Evolutionary conservation across 1,139 yeast genomes (phyloP).

Genomic region (Zygoascus sp.): DNA sequence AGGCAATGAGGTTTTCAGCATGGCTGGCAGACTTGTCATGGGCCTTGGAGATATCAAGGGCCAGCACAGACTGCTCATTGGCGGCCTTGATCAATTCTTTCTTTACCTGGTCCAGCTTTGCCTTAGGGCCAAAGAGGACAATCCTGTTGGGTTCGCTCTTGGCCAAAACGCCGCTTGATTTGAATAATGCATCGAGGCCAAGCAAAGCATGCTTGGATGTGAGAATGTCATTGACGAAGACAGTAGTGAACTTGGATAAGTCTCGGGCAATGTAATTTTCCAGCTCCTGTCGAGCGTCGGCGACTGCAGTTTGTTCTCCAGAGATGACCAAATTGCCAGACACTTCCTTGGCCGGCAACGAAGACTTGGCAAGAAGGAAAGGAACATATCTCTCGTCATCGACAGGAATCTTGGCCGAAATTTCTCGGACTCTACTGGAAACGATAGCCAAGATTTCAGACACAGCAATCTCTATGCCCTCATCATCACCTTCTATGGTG

Average conservation of each 20-base stretch:
- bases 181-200: slow-evolving; percentile 42
- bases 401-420: slow-evolving; percentile 31
- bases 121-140: slow-evolving; percentile 64
- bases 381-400: slow-evolving; percentile 39
- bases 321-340: slow-evolving; percentile 41
- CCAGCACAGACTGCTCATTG: slow-evolving; percentile 54
- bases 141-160: slow-evolving; percentile 30
- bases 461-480: slow-evolving; percentile 75
- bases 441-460: slow-evolving; percentile 68
- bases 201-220: slow-evolving; percentile 48
- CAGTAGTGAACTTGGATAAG: slow-evolving; percentile 35
- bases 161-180: slow-evolving; percentile 59
- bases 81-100: slow-evolving; percentile 50
- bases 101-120: slow-evolving; percentile 57
- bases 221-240: slow-evolving; percentile 45
- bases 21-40: slow-evolving; percentile 76
- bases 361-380: slow-evolving; percentile 33
- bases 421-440: slow-evolving; percentile 50
- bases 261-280: slow-evolving; percentile 9
- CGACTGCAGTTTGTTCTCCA: slow-evolving; percentile 62
- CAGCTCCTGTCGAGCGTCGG: slow-evolving; percentile 41
- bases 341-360: slow-evolving; percentile 33
- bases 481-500: slow-evolving; percentile 77
- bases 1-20: slow-evolving; percentile 68
- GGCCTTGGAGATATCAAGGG: slow-evolving; percentile 78